Evolutionary conservation across 106 monocot genomes (phyloP), one percentile per base, ranked within the genome.

Genomic region (Apostasia shenzhenica): DNA sequence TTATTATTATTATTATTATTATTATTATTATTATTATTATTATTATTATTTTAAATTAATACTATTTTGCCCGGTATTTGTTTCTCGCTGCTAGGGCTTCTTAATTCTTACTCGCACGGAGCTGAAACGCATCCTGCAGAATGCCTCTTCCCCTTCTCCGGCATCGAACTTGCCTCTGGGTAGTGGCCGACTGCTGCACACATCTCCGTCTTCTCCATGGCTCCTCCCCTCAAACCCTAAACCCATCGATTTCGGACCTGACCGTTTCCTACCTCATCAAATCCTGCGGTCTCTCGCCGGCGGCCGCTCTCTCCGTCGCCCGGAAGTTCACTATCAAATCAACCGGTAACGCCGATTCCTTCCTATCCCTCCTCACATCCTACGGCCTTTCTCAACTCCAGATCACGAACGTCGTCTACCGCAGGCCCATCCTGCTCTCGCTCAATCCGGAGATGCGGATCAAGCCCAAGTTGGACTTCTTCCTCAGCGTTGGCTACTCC

Each of bases 311-410:
- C 14, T 44, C 73, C 39, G 69, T 43, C 38, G 56, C 76, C 69
- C 8, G 54, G 1, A 74, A 63, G 45, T 2, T 79, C 74, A 45
- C 48, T 13, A 6, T 80, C 57, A 80, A 66, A 41, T 37, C 67
- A 56, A 63, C 69, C 1, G 40, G 48, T 5, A 82, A 57, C 5
- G 48, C 75, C 68, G 54, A 74, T 45, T 43, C 45, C 10, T 55
- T 76, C 26, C 68, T 63, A 45, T 8, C 58, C 42, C 58, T 80
- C 55, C 68, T 83, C 50, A 72, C 48, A 38, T 3, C 6, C 12
- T 61, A 78, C 66, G 71, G 77, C 60, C 78, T 87, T 51, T 54
- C 83, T n/a, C 41, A 62, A 0, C 1, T 69, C 52, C 72, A 87
- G 37, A 77, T 87, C 67, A 58, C 70, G 3, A 7, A 37, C 13